phyloP scores from a whole-genome alignment of 257 asterid species.

The Solanum rostratum region DNA sequence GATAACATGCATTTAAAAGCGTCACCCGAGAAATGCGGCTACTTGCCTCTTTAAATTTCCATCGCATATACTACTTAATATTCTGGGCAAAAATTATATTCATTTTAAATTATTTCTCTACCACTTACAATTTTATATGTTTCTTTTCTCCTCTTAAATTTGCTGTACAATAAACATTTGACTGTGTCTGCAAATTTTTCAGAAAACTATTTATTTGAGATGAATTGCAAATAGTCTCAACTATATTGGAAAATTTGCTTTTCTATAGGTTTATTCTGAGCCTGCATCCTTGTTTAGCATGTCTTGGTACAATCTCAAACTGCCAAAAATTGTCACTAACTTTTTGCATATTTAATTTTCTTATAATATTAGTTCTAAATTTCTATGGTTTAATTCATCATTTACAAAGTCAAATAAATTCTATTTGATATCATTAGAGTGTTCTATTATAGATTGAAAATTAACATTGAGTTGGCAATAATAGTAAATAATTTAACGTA shows the following conservation, averaged over 20 bases:
- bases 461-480: not conserved
- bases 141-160: not conserved
- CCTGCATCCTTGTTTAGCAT: not conserved
- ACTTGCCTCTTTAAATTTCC: conserved; percentile 18
- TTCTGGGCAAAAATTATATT: not conserved
- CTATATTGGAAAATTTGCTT: not conserved
- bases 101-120: conserved; percentile 18
- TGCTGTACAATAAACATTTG: not conserved
- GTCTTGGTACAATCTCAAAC: not conserved
- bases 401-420: not conserved
- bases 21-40: conserved; percentile 46
- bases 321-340: not conserved
- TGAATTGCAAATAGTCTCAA: not conserved
- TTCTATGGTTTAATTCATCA: not conserved
- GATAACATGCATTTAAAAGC: not conserved
- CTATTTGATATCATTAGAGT: not conserved
- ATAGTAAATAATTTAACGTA: not conserved
- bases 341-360: not conserved
- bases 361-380: not conserved
- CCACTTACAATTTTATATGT: not conserved
- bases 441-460: not conserved
- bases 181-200: no score
- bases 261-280: not conserved
- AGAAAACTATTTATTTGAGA: not conserved
- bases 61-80: not conserved